phyloP scores from a whole-genome alignment of 257 asterid genomes.

The Verbena officinalis region DNA sequence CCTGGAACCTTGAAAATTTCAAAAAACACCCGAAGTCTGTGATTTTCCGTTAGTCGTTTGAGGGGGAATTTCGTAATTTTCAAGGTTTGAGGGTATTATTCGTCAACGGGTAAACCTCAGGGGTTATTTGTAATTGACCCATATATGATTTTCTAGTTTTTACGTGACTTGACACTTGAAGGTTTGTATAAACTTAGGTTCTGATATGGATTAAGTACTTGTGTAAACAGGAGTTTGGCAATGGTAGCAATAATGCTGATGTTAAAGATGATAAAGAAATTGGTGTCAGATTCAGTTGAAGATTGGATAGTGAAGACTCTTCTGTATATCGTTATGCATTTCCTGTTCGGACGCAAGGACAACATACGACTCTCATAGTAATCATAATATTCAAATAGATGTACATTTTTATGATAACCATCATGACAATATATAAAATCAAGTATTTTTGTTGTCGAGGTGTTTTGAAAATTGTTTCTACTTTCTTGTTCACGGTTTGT shows the following conservation, averaged over 20 bases:
- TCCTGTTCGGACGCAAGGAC: conserved; percentile 31
- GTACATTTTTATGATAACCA: background rate
- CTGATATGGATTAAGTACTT: background rate
- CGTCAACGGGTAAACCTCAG: too few relatives aligned
- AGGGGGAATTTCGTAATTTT: background rate
- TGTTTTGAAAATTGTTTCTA: background rate
- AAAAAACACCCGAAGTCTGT: too few relatives aligned
- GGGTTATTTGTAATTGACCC: too few relatives aligned
- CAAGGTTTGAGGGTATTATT: background rate
- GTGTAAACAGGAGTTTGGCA: conserved; percentile 31
- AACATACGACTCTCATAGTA: conserved; percentile 22
- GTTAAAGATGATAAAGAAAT: conserved; percentile 37
- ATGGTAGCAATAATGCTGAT: conserved; percentile 24
- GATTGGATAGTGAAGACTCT: conserved; percentile 45
- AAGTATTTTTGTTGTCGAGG: conserved; percentile 3
- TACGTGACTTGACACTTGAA: too few relatives aligned
- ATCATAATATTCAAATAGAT: background rate
- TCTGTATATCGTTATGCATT: conserved; percentile 22
- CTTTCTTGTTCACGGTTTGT: background rate
- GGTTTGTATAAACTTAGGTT: background rate
- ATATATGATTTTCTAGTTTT: too few relatives aligned
- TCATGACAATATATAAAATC: background rate
- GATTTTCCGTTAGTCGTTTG: background rate
- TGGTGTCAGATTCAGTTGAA: conserved; percentile 40
- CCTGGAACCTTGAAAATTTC: too few relatives aligned